phyloP scores from a whole-genome alignment of 2,329 filamentous ascomycete genomes.

The Phaeoacremonium minimum region DNA sequence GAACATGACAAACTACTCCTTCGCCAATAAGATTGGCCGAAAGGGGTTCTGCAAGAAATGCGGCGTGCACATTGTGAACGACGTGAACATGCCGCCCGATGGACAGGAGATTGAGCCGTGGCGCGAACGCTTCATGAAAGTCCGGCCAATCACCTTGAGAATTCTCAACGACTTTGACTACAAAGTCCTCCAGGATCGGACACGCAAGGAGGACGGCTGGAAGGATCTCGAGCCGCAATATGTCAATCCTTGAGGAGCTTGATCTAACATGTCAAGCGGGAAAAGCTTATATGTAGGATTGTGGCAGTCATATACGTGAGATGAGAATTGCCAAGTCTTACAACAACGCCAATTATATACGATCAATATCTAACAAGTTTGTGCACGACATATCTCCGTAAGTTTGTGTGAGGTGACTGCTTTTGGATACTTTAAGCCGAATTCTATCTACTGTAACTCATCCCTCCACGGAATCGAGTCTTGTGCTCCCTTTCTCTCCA shows the following conservation, averaged over 20 bases:
- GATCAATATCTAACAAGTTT: no score
- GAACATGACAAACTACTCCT: slow-evolving; percentile 32
- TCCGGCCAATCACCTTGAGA: slow-evolving; percentile 31
- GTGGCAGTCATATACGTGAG: no score
- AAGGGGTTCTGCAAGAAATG: slow-evolving; percentile 47
- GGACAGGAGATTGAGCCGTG: slow-evolving; percentile 20
- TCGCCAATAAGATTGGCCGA: slow-evolving; percentile 20
- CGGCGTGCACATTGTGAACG: slow-evolving; percentile 36
- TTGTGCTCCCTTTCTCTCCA: slow-evolving; percentile 61
- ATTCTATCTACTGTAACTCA: slow-evolving; percentile 28
- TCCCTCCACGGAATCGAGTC: slow-evolving; percentile 63
- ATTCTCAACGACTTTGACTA: slow-evolving; percentile 32
- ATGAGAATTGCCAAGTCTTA: no score
- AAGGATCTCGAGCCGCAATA: slow-evolving; percentile 24
- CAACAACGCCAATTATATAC: no score
- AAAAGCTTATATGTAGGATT: no score
- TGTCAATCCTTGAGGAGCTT: slow-evolving; percentile 33
- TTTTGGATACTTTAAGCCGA: no score
- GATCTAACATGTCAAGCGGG: no score
- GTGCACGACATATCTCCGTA: no score
- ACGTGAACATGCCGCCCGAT: slow-evolving; percentile 19
- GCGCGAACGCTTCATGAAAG: slow-evolving; percentile 8
- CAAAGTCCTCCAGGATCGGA: slow-evolving; percentile 16
- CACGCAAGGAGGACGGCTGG: slow-evolving; percentile 19
- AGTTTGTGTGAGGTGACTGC: no score